Evolutionary conservation across 1,284 basidiomycete species (phyloP), one percentile per base, ranked within the genome.

Genomic region (Naganishia sp.): DNA sequence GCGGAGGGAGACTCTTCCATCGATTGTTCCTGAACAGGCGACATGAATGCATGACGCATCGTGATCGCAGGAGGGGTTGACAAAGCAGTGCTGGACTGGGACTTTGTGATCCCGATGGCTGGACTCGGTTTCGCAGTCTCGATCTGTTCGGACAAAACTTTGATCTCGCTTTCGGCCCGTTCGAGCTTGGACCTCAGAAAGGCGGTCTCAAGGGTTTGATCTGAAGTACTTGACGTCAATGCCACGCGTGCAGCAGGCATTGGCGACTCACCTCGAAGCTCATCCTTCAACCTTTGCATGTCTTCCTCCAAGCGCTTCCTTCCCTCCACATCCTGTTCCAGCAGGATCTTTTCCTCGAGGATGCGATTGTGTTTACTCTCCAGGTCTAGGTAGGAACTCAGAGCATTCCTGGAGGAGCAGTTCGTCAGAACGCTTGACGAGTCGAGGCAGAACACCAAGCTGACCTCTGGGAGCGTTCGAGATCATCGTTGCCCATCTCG

Each of bases 291-390:
- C 50, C 96, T 84, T 79, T 99, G 96, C 60, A 85, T 86, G 74
- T 96, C 91, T 77, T 96, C 94, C 75, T 98, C 94, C 43, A 97
- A 76, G 69, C 84, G 87, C 3, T 91, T 89, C 79, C 94, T 95
- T 77, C 90, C 89, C 50, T 97, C 82, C n/a, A 99, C 82, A 76
- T 99, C 96, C 72, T 98, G 92, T 78, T 99, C 96, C 41, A 99
- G 84, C 51, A 99, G 81, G 55, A 96, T 97, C 80, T 97, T 98
- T 81, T 97, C 92, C 79, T 99, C 96, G 57, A 99, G 83, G 1
- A 90, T 90, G 67, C 88, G 86, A 70, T 93, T 88, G 81, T 98
- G 97, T 76, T 89, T 92, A 69, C 85, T 83, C 81, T 99, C 95
- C 75, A 93, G 84, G 78, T 99, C 96, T 1, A 89, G 88, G 66